Evolutionary conservation across 2,329 filamentous ascomycete species (phyloP).

Genomic region (Pyricularia grisea): DNA sequence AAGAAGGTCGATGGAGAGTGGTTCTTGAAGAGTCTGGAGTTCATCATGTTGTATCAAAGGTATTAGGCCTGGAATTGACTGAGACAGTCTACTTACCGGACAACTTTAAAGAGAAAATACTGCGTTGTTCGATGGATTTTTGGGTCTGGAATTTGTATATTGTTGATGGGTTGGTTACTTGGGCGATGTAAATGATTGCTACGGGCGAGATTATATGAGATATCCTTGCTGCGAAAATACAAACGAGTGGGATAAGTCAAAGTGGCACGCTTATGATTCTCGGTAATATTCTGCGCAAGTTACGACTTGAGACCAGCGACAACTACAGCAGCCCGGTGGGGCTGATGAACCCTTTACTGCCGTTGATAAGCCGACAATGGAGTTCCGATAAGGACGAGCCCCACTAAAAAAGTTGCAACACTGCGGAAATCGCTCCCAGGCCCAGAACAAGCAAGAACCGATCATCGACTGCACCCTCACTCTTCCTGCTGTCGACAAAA

Average conservation of each 20-base stretch:
- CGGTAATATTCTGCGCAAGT: too few species aligned
- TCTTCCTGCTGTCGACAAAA: not conserved
- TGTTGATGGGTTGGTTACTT: too few species aligned
- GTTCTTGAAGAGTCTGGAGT: slow-evolving; percentile 7
- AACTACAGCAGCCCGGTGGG: not conserved
- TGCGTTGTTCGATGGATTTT: not conserved
- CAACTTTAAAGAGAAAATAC: not conserved
- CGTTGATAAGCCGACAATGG: not conserved
- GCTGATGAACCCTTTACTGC: not conserved
- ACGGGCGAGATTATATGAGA: too few species aligned
- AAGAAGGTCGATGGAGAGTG: slow-evolving; percentile 7
- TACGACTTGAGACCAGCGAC: too few species aligned
- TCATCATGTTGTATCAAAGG: slow-evolving; percentile 5
- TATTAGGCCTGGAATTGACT: not conserved
- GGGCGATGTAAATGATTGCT: too few species aligned
- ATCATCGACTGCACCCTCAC: not conserved
- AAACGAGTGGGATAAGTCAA: too few species aligned
- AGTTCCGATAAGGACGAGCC: not conserved
- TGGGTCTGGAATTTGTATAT: too few species aligned
- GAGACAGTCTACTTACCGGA: not conserved
- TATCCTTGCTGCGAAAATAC: too few species aligned
- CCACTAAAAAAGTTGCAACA: slow-evolving; percentile 10
- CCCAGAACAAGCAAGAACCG: not conserved
- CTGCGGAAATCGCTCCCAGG: not conserved
- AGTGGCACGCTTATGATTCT: too few species aligned